These are phyloP conservation scores for Zizania palustris DNA, from an alignment of 202 grass and related monocot species.

Conservation along the genomic window DNA sequence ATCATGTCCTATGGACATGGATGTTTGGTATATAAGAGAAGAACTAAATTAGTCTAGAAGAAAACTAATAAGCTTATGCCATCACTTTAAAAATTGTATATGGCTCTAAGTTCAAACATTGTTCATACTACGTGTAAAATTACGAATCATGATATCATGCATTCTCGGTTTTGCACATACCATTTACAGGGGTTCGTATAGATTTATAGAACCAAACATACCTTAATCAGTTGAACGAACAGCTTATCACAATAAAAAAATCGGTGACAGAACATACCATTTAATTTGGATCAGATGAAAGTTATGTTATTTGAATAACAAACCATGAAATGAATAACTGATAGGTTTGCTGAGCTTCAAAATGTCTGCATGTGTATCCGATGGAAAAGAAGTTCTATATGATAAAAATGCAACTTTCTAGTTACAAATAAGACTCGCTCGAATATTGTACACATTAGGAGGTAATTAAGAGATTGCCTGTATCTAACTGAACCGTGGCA, in stretches of 20 bases:
- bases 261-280: neutral
- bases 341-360: neutral
- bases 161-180: neutral
- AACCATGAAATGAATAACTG: slow-evolving; percentile 3
- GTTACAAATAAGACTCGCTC: neutral
- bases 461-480: neutral
- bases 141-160: too few relatives aligned
- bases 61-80: neutral
- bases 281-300: neutral
- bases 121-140: neutral
- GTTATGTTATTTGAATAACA: neutral
- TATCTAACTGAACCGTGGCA: neutral
- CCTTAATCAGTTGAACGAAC: neutral
- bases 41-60: neutral
- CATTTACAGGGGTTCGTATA: neutral
- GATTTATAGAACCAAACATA: neutral
- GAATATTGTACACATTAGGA: neutral
- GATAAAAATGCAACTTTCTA: neutral
- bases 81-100: neutral
- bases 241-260: neutral
- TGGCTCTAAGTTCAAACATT: neutral
- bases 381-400: neutral
- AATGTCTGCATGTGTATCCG: neutral
- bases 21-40: neutral
- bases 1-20: neutral